Conservation (phyloP, 2,329 filamentous ascomycete genomes). For the Beauveria sp. region DNA sequence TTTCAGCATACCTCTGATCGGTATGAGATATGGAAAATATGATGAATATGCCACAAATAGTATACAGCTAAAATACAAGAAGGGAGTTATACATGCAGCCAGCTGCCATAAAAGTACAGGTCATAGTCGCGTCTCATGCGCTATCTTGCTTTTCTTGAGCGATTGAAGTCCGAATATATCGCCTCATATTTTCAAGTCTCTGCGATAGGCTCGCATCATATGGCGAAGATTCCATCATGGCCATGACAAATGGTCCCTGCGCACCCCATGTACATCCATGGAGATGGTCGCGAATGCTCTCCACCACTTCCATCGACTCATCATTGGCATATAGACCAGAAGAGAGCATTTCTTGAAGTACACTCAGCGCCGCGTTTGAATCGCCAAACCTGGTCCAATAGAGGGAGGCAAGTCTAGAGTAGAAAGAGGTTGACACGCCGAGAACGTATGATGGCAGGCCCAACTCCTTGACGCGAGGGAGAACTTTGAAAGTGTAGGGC, state of each 20-base stretch:
- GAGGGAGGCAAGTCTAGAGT: slow-evolving; percentile 56
- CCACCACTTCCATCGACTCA: slow-evolving; percentile 21
- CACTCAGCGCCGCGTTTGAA: slow-evolving; percentile 41
- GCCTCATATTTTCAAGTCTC: slow-evolving; percentile 21
- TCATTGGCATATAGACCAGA: slow-evolving; percentile 52
- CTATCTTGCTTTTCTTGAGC: not conserved
- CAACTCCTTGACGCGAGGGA: slow-evolving; percentile 60
- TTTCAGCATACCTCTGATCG: too few species aligned
- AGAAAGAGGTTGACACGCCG: slow-evolving; percentile 62
- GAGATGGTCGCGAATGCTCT: slow-evolving; percentile 25
- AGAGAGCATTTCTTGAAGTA: slow-evolving; percentile 59
- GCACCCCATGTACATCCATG: slow-evolving; percentile 28
- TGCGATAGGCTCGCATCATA: slow-evolving; percentile 23
- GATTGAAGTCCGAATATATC: slow-evolving; percentile 10
- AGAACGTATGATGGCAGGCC: slow-evolving; percentile 65
- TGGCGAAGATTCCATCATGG: slow-evolving; percentile 29
- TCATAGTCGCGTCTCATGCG: not conserved
- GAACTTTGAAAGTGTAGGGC: slow-evolving; percentile 48
- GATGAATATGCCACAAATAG: not conserved
- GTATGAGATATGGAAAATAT: too few species aligned
- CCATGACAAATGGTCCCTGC: slow-evolving; percentile 31
- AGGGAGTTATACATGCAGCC: slow-evolving; percentile 3
- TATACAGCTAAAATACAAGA: slow-evolving; percentile 1
- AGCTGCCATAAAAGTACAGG: not conserved
- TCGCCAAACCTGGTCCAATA: slow-evolving; percentile 57